Base-by-base conservation (phyloP, 495 filamentous ascomycete genomes). In the Penicillium paxilli region DNA sequence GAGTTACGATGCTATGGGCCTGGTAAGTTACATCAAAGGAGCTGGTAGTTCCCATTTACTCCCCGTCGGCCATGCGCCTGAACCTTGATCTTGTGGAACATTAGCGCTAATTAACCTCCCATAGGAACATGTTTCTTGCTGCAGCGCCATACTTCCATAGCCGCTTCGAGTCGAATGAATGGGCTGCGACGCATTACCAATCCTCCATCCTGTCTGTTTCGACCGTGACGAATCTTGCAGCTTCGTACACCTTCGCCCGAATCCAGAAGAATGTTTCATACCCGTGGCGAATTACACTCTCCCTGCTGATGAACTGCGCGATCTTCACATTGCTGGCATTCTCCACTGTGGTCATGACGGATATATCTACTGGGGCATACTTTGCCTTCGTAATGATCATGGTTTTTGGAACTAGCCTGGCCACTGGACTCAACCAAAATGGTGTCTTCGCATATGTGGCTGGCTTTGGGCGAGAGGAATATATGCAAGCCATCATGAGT, bases 101-200 rank as follows among this genome's bases (percentile, higher is more conserved):
- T 14, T 32, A 14, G 35, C 17, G 11, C 12, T 40, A 19, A 23
- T 20, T 42, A 21, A 42, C 10, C 38, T 24, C 1, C 8, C 41
- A 1, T 28, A 96, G 92, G 92, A 98, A 96, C 76, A 96, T 96
- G 93, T 96, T 98, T 75, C 83, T 99, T 55, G 94, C 95, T 16
- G 92, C 92, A 8, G 89, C 89, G 11, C 90, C 92, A 7, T 97
- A 96, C 76, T 96, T 99, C 77, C 85, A 92, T 63, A 76, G 71
- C 46, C 91, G 95, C 52, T 96, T 99, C 67, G 68, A 76, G 37
- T 80, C 80, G 35, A 77, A 85, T 64, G 75, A 84, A 40, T 87
- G 83, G 78, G 85, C 93, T 48, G 80, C 86, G 17, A 72, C 76
- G 14, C 85, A 91, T 76, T 98, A 95, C 70, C 92, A 96, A 63